phyloP scores from a whole-genome alignment of 345 rosid species.

The Rhodamnia argentea region DNA sequence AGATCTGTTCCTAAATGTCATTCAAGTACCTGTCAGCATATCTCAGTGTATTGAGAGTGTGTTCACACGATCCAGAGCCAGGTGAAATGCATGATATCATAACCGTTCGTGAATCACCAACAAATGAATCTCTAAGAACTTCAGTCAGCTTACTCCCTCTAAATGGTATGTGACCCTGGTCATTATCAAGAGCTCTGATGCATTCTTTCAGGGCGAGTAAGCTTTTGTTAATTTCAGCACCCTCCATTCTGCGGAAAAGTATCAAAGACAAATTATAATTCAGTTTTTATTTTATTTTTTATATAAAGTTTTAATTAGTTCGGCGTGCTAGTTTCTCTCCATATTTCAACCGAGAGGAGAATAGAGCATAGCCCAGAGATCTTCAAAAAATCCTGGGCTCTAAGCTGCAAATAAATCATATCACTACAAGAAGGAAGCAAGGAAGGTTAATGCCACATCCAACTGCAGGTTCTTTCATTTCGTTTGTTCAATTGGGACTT shows the following conservation, averaged over 20 bases:
- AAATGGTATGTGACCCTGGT: constrained; percentile 61
- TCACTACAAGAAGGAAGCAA: background rate
- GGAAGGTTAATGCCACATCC: background rate
- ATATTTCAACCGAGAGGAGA: background rate
- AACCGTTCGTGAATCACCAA: constrained; percentile 59
- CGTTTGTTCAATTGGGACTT: background rate
- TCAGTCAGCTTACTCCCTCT: constrained; percentile 71
- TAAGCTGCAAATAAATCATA: background rate
- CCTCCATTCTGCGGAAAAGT: constrained; percentile 38
- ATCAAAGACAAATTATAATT: background rate
- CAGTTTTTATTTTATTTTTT: background rate
- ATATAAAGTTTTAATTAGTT: background rate
- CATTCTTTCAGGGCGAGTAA: constrained; percentile 59
- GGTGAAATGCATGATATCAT: constrained; percentile 72
- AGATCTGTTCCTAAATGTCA: background rate
- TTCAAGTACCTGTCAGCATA: constrained; percentile 52
- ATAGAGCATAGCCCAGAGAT: background rate
- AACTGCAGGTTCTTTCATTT: background rate
- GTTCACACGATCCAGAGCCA: constrained; percentile 62
- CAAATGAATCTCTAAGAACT: constrained; percentile 65
- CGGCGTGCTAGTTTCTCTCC: background rate
- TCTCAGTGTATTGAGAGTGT: constrained; percentile 58
- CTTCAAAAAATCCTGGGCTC: background rate
- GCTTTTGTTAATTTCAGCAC: constrained; percentile 64
- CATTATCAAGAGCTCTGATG: constrained; percentile 62